phyloP scores from a whole-genome alignment of 2,329 filamentous ascomycete genomes.

The Fusarium liriodendri region DNA sequence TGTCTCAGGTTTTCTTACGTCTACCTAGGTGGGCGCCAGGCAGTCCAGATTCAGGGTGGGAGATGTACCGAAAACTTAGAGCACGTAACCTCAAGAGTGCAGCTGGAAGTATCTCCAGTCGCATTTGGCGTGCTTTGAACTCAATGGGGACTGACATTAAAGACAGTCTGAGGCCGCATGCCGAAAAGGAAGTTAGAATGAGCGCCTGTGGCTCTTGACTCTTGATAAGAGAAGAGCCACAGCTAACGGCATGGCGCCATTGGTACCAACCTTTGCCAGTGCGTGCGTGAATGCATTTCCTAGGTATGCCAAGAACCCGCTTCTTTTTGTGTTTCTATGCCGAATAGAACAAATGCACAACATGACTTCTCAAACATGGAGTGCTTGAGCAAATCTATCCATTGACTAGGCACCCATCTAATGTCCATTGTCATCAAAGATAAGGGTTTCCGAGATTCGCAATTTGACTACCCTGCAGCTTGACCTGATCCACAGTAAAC shows the following conservation, averaged over 20 bases:
- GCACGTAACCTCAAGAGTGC: not conserved
- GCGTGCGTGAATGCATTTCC: not conserved
- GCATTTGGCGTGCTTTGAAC: not conserved
- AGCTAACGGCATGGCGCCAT: not conserved
- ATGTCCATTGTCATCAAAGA: not conserved
- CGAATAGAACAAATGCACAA: not conserved
- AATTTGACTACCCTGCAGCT: not conserved
- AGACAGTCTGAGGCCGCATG: not conserved
- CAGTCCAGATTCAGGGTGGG: not conserved
- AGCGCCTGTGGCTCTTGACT: not conserved
- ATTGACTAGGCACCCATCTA: not conserved
- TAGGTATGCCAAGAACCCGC: not conserved
- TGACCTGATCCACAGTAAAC: not conserved
- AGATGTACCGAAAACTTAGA: not conserved
- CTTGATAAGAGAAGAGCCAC: not conserved
- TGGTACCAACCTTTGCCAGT: not conserved
- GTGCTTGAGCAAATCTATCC: not conserved
- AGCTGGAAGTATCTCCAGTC: not conserved
- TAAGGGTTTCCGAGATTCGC: not conserved
- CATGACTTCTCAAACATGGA: not conserved
- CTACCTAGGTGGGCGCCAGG: not conserved
- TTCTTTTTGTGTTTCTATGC: not conserved
- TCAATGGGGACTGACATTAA: not conserved
- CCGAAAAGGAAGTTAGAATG: not conserved
- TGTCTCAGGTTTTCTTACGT: too few relatives aligned